Percentiles rank a stretch among this genome's conserved stretches.
Evolutionary conservation across 257 asterid species (phyloP).

Genomic region (Penstemon davidsonii): DNA sequence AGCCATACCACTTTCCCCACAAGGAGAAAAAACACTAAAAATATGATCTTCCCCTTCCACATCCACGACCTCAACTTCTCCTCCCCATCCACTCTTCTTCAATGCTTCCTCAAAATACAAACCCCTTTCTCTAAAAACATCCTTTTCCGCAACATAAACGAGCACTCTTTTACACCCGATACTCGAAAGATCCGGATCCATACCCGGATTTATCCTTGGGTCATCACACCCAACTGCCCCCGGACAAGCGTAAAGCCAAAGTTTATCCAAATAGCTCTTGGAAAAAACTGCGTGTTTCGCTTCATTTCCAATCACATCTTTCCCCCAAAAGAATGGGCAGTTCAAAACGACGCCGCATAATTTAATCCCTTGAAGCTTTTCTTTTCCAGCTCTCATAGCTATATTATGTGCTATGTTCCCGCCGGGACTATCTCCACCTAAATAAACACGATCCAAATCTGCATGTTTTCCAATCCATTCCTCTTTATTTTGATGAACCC

Average conservation of each 20-base stretch:
- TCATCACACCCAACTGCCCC: slow-evolving; percentile 19
- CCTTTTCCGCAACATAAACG: slow-evolving; percentile 33
- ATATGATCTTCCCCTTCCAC: slow-evolving; percentile 43
- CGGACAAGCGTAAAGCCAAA: slow-evolving; percentile 25
- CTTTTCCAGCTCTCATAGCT: slow-evolving; percentile 40
- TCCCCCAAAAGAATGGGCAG: slow-evolving; percentile 41
- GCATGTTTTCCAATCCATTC: slow-evolving; percentile 45
- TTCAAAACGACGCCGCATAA: slow-evolving; percentile 39
- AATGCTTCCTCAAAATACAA: slow-evolving; percentile 34
- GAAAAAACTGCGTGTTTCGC: not conserved
- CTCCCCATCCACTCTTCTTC: slow-evolving; percentile 49
- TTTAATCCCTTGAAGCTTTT: slow-evolving; percentile 30
- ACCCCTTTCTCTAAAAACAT: slow-evolving; percentile 37
- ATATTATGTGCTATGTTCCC: slow-evolving; percentile 48
- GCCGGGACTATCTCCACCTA: slow-evolving; percentile 67
- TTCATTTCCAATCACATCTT: slow-evolving; percentile 29
- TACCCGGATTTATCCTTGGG: slow-evolving; percentile 27
- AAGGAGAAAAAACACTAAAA: slow-evolving; percentile 41
- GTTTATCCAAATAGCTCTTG: not conserved
- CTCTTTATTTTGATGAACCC: slow-evolving; percentile 41
- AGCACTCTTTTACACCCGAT: slow-evolving; percentile 29
- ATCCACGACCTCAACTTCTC: slow-evolving; percentile 45
- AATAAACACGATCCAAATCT: slow-evolving; percentile 41
- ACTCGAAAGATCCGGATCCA: slow-evolving; percentile 19
- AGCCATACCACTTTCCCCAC: slow-evolving; percentile 24